Base-by-base conservation (phyloP, 805 yeast species). In the Kazachstania kunashirensis region DNA sequence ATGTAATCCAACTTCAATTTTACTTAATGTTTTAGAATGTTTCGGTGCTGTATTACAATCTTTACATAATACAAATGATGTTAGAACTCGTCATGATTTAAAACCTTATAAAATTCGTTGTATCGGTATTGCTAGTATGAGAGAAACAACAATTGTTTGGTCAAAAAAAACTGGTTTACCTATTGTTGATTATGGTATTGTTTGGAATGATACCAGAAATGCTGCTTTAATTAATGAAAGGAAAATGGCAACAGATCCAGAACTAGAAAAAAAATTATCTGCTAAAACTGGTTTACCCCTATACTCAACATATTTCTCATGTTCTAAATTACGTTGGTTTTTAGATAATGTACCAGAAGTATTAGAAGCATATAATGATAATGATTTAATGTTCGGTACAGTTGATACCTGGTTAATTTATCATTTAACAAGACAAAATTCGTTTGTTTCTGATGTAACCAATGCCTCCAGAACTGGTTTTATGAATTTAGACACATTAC, bases 121-220 rank as follows among this genome's bases (percentile, higher is more conserved):
- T 32, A 70, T 88, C 48, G 97, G 97, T 18, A 75, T 88, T 47
- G 92, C 96, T 36, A 89, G 86, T 62, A 94, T 89, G 92, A 75
- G 97, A 56, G 97, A 88, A 63, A 88, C 97, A 29, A 80, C 95
- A 20, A 70, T 81, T 37, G 77, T 88, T 33, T 88, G 96, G 96
- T 79, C 85, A 39, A 71, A 77, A 46, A 67, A 67, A 36, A 85
- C 96, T 2, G 96, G 96, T 28, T 64, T 66, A 46, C 94, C 95
- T 4, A 71, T 85, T 38, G 72, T 79, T 54, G 79, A 83, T 56
- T 64, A 64, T 38, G 96, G 96, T 52, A 84, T 88, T 57, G 94
- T 88, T 25, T 88, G 97, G 97, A 84, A 89, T 44, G 97, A 88
- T 63, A 83, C 94, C 28, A 73, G 97, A 54, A 89, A 94, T 28